A percentile compares a stretch with the other conserved stretches of the same genome.
Conservation (phyloP, 2,329 filamentous ascomycete species). For the Penicillium sp. region DNA sequence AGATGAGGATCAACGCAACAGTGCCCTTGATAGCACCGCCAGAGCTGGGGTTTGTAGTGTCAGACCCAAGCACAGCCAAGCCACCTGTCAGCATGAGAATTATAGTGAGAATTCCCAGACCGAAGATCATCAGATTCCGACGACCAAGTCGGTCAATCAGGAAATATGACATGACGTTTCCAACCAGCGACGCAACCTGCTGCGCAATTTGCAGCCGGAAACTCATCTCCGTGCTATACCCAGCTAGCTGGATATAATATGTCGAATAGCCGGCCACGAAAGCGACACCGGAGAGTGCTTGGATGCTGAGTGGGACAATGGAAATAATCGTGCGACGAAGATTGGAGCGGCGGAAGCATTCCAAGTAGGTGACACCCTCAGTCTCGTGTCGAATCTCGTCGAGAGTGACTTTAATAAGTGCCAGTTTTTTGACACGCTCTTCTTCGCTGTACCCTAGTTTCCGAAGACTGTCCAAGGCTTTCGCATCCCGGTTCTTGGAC, state of each 20-base stretch:
- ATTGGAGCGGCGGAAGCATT: constrained; percentile 45
- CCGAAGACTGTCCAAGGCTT: constrained; percentile 7
- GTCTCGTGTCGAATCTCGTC: constrained; percentile 29
- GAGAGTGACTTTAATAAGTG: constrained; percentile 9
- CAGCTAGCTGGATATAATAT: constrained; percentile 48
- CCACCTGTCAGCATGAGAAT: constrained; percentile 46
- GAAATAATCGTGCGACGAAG: constrained; percentile 44
- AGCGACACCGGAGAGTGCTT: constrained; percentile 37
- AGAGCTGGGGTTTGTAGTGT: constrained; percentile 10
- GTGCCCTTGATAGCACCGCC: constrained; percentile 13
- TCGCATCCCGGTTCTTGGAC: constrained; percentile 5
- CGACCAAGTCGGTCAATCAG: constrained; percentile 43
- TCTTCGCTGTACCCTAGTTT: constrained; percentile 11
- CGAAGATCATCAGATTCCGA: constrained; percentile 38
- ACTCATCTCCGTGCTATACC: constrained; percentile 37
- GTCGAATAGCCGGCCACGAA: constrained; percentile 44
- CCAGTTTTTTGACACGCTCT: constrained; percentile 9
- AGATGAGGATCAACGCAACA: constrained; percentile 38
- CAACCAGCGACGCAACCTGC: constrained; percentile 41
- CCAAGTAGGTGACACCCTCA: constrained; percentile 40
- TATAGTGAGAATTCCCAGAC: constrained; percentile 36
- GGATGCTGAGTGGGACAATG: constrained; percentile 39
- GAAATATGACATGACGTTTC: constrained; percentile 45
- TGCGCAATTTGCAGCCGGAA: constrained; percentile 46
- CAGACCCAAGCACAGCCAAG: constrained; percentile 28